phyloP scores from a whole-genome alignment of 257 asterid species.

The Solanum peruvianum region DNA sequence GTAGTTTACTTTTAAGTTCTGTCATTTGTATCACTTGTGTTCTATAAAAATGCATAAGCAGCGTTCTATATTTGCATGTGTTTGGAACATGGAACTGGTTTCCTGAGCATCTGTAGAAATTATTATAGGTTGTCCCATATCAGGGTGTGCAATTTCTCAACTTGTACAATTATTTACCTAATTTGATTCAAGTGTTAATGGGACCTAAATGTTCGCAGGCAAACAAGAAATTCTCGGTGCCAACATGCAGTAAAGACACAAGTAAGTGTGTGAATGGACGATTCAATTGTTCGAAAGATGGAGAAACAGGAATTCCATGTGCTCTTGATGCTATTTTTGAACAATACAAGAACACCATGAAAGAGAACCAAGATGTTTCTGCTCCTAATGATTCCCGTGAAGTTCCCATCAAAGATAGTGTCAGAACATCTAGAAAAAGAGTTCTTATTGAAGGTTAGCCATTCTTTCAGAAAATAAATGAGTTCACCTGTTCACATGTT shows the following conservation, averaged over 20 bases:
- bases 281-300: conserved; percentile 5
- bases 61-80: neutral
- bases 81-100: neutral
- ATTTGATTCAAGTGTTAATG: neutral
- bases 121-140: neutral
- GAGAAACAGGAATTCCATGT: conserved; percentile 12
- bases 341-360: conserved; percentile 39
- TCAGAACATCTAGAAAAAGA: conserved; percentile 26
- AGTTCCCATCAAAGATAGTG: neutral
- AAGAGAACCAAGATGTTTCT: neutral
- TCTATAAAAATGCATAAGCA: neutral
- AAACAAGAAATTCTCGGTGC: conserved; percentile 24
- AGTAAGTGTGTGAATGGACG: conserved; percentile 9
- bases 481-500: neutral
- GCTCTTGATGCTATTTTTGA: conserved; percentile 36
- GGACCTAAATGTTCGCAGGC: conserved; percentile 18
- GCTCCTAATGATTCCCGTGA: conserved; percentile 2
- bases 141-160: neutral
- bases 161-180: neutral
- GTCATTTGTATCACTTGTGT: neutral
- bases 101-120: neutral
- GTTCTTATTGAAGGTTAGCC: conserved; percentile 32
- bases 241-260: conserved; percentile 6
- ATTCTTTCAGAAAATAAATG: neutral
- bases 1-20: neutral